A percentile compares a stretch with the other conserved stretches of the same genome.
These are phyloP conservation scores for Alternaria atra DNA, from an alignment of 2,329 filamentous ascomycete genomes.

Conservation along the genomic window DNA sequence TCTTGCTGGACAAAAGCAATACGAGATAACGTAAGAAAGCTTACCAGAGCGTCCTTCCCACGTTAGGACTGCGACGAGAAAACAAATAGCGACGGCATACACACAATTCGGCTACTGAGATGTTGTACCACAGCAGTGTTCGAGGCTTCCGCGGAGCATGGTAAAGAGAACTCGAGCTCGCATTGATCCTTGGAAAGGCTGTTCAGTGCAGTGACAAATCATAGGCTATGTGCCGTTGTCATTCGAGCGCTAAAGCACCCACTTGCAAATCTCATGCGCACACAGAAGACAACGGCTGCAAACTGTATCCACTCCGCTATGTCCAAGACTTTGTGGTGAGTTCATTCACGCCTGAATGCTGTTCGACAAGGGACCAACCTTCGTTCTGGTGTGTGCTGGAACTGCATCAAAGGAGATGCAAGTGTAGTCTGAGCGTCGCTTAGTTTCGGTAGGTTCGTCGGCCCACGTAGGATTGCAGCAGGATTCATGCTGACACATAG, in stretches of 20 bases:
- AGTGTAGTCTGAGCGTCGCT: neutral
- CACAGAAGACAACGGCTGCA: neutral
- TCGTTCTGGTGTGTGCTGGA: neutral
- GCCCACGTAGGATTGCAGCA: neutral
- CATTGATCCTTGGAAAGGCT: neutral
- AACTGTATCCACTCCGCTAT: neutral
- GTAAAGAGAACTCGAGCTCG: neutral
- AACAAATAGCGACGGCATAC: neutral
- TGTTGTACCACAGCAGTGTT: neutral
- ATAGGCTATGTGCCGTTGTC: neutral
- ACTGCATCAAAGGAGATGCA: neutral
- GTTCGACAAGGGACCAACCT: neutral
- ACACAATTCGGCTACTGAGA: neutral
- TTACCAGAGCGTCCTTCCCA: neutral
- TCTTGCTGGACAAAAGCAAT: neutral
- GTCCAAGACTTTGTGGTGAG: neutral
- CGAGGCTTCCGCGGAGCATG: neutral
- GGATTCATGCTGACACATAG: neutral
- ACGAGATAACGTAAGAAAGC: neutral
- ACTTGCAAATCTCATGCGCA: neutral
- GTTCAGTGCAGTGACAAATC: neutral
- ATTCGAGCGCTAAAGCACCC: neutral
- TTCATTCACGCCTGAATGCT: neutral
- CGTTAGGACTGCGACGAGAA: neutral
- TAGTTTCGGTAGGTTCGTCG: neutral